Evolutionary conservation across 306 rosid genomes (phyloP).

Genomic region (Cicer arietinum): DNA sequence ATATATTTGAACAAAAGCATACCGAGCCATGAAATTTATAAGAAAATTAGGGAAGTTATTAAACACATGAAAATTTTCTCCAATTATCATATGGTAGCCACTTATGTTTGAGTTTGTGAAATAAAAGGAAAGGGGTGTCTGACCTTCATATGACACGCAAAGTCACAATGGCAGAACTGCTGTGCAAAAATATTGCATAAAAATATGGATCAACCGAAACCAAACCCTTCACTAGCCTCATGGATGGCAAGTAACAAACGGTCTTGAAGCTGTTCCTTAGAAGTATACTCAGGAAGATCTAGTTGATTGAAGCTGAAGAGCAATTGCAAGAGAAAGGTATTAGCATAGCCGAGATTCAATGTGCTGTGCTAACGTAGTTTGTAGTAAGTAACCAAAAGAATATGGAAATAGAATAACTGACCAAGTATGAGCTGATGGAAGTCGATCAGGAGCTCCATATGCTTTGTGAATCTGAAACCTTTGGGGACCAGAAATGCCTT

Average conservation of each 20-base stretch:
- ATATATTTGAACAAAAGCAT: conserved; percentile 22
- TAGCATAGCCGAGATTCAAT: conserved; percentile 33
- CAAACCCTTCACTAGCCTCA: conserved; percentile 98
- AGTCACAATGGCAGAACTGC: conserved; percentile 48
- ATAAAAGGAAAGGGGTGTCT: conserved; percentile 34
- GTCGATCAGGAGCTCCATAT: conserved; percentile 95
- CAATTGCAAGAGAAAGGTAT: conserved; percentile 24
- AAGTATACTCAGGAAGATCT: conserved; percentile 95
- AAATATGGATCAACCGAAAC: conserved; percentile 68
- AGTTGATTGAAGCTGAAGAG: conserved; percentile 90
- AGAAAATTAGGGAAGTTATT: not conserved
- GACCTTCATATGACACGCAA: conserved; percentile 64
- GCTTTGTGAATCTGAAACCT: conserved; percentile 99
- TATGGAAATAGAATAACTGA: conserved; percentile 42
- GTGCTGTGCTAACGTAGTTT: conserved; percentile 5
- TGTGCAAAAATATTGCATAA: conserved; percentile 43
- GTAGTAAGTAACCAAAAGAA: not conserved
- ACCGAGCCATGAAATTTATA: not conserved
- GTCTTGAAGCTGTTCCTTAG: conserved; percentile 94
- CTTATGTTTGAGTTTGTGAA: not conserved
- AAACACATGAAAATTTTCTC: conserved; percentile 12
- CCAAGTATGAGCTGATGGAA: conserved; percentile 99
- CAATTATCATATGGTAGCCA: conserved; percentile 27
- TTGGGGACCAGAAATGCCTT: conserved; percentile 98
- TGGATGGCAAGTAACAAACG: conserved; percentile 96